These are phyloP conservation scores for Plasmodium berghei DNA, from an alignment of 169 alveolate species.

Conservation along the genomic window DNA sequence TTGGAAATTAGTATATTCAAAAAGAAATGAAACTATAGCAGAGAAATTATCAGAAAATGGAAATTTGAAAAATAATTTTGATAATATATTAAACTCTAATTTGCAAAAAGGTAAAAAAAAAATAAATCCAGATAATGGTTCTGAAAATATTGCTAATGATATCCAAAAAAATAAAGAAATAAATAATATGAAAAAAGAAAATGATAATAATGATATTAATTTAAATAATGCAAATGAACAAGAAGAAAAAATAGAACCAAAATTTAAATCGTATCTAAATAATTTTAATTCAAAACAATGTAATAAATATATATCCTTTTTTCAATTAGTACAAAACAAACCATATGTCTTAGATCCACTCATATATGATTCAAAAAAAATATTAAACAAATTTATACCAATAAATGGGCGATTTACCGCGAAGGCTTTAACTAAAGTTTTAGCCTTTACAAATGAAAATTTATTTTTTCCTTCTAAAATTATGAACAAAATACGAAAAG, in stretches of 20 bases:
- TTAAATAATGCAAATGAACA: too few species aligned
- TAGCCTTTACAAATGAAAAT: constrained; percentile 61
- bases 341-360: constrained; percentile 81
- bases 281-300: constrained; percentile 33
- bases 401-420: constrained; percentile 80
- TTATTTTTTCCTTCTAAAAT: constrained; percentile 74
- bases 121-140: neutral
- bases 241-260: constrained; percentile 3
- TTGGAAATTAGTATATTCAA: constrained; percentile 68
- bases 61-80: constrained; percentile 20
- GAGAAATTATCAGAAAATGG: constrained; percentile 14
- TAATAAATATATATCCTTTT: constrained; percentile 75
- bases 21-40: constrained; percentile 12
- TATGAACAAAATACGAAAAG: constrained; percentile 50
- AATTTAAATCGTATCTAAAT: constrained; percentile 49
- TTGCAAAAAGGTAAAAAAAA: constrained; percentile 12
- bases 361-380: constrained; percentile 77
- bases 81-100: constrained; percentile 1
- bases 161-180: neutral
- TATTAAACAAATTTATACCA: constrained; percentile 79
- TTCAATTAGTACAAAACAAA: constrained; percentile 59
- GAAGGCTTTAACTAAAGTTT: constrained; percentile 74
- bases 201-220: neutral
- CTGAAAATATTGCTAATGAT: neutral
- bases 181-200: neutral